Evolutionary conservation across 257 asterid species (phyloP), one percentile per base, ranked within the genome.

Genomic region (Petunia secreta): DNA sequence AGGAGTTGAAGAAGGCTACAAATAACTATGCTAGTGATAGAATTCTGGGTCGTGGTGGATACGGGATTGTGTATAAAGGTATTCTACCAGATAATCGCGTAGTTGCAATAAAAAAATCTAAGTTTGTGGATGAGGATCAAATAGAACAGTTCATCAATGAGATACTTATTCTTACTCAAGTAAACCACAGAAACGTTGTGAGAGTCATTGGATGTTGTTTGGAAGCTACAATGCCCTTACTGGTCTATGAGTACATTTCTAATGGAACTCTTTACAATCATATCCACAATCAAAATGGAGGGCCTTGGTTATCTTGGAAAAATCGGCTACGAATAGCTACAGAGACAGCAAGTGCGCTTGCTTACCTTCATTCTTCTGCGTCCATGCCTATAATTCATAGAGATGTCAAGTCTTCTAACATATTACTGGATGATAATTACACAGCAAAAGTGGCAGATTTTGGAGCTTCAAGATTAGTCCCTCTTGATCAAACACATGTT

Each of bases 121-220:
- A 78, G 46, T 4, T 83, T 3, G 85, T 90, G 87, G 93, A 90
- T 2, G 84, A 87, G 55, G 79, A 40, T 36, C 93, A 91, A 62
- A 86, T 91, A 7, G 97, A 91, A 77, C 85, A 83, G 80, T 90
- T 91, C 85, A 91, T 91, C 68, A 91, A 90, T 44, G 97, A 90
- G 83, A 88, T 91, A 37, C 78, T 87, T 15, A 89, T 91, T 67
- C 79, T 90, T 46, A 86, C 97, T 6, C 91, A 90, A 50, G 81
- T 91, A 3, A 89, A 90, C 80, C 97, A 90, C 40, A 40, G 97
- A 9, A 90, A 90, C 2, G 91, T 90, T 0, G 92, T 91, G 62
- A 91, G 88, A 43, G 84, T 91, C 38, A 53, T 91, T 7, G 94
- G 87, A 25, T 88, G 92, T 58, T 91, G 96, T 81, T 38, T 90